Percentiles rank a stretch among this genome's conserved stretches.
phyloP scores from a whole-genome alignment of 352 stramenopile genomes.

The Pythium myriotylum region DNA sequence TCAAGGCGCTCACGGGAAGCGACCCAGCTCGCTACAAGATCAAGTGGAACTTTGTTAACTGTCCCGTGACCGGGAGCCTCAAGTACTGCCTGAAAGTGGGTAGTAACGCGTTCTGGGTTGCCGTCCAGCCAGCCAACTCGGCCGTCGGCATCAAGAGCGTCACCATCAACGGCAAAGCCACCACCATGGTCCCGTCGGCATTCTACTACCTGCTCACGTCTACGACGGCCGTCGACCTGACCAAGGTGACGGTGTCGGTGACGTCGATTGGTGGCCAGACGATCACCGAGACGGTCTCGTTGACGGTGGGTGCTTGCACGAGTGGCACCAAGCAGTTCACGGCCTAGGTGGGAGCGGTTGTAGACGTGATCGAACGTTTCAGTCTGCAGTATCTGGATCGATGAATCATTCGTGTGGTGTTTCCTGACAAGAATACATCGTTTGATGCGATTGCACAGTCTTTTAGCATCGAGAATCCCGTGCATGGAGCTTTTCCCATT shows the following conservation, averaged over 20 bases:
- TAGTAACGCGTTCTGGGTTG: conserved; percentile 58
- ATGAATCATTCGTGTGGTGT: no score
- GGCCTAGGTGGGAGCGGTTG: neutral
- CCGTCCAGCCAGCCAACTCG: conserved; percentile 64
- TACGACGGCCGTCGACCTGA: conserved; percentile 32
- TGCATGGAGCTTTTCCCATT: no score
- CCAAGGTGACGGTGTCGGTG: conserved; percentile 39
- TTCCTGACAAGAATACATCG: no score
- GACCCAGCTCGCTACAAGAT: conserved; percentile 29
- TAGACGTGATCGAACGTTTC: no score
- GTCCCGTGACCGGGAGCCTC: conserved; percentile 32
- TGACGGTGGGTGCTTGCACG: conserved; percentile 49
- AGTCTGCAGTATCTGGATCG: no score
- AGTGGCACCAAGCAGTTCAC: conserved; percentile 51
- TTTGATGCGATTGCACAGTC: no score
- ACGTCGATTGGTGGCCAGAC: conserved; percentile 59
- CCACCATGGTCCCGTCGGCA: conserved; percentile 53
- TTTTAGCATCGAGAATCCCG: no score
- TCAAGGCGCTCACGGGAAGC: conserved; percentile 36
- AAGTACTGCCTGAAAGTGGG: conserved; percentile 56
- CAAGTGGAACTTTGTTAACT: conserved; percentile 45
- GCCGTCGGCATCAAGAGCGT: conserved; percentile 51
- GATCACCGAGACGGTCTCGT: conserved; percentile 55
- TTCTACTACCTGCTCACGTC: conserved; percentile 39
- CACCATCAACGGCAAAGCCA: conserved; percentile 48